Evolutionary conservation across 768 basidiomycete species (phyloP), one percentile per base, ranked within the genome.

Genomic region (Mycena filopes): DNA sequence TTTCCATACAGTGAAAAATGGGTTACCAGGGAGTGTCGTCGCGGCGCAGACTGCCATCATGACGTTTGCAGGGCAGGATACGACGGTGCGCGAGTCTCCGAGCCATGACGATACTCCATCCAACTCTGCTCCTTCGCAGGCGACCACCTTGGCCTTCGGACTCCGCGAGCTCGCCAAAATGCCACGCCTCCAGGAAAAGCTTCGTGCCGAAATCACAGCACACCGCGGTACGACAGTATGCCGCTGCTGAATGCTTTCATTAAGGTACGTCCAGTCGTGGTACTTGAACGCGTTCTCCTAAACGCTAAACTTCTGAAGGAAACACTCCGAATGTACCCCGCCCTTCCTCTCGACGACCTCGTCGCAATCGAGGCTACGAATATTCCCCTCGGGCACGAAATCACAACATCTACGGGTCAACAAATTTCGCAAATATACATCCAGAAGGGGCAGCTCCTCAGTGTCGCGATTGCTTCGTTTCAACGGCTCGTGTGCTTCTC

Each of bases 241-340:
- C 54, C 65, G 5, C 50, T 63, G 4, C 29, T 70, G 25, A 70
- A 67, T 43, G 69, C 69, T 1, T 66, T 67, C 29, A 61, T 70
- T 54, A 70, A 70, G 56, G 69, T 66, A 18, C 11, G 23, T n/a
- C n/a, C n/a, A n/a, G n/a, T n/a, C n/a, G n/a, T n/a, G n/a, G n/a
- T n/a, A n/a, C n/a, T n/a, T n/a, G n/a, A 6, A 4, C 21, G 21
- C n/a, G 6, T 8, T 11, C n/a, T 7, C 6, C n/a, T 12, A 9
- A 4, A 20, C 25, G 13, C 40, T n/a, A n/a, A n/a, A n/a, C n/a
- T n/a, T n/a, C n/a, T n/a, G n/a, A n/a, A 68, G 68, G 68, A 66
- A 46, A 51, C 38, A 13, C 61, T 70, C n/a, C 38, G 68, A 13
- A 21, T 63, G 4, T 66, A 70, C 53, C 65, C 68, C 3, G 41